A percentile compares a stretch with the other conserved stretches of the same genome.
Evolutionary conservation across 2,329 filamentous ascomycete genomes (phyloP).

Genomic region (Apiospora aurea): DNA sequence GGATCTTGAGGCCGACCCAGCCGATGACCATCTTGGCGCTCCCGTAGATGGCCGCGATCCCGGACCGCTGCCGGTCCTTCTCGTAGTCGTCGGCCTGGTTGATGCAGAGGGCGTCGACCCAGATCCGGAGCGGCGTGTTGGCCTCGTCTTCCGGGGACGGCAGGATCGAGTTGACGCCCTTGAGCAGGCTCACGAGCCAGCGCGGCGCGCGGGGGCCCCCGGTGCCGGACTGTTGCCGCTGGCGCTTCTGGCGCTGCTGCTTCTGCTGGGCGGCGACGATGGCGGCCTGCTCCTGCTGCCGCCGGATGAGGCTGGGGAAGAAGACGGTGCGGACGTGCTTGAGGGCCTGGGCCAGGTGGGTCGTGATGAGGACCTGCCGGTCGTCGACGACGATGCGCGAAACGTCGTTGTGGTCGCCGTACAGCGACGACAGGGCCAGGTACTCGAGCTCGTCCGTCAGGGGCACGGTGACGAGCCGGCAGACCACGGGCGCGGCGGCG

Average conservation of each 20-base stretch:
- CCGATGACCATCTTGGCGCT: conserved; percentile 25
- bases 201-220: not conserved
- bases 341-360: conserved; percentile 26
- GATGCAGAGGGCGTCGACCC: conserved; percentile 28
- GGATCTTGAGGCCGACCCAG: conserved; percentile 25
- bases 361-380: conserved; percentile 12
- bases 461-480: conserved; percentile 22
- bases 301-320: not conserved
- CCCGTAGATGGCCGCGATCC: conserved; percentile 24
- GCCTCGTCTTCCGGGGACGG: conserved; percentile 19
- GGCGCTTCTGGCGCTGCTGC: not conserved
- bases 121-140: conserved; percentile 19
- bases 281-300: conserved; percentile 15
- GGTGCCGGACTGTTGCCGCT: not conserved
- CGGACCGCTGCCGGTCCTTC: conserved; percentile 17
- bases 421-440: conserved; percentile 27
- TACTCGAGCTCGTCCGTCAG: conserved; percentile 27
- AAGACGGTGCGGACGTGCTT: conserved; percentile 24
- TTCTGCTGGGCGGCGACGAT: not conserved
- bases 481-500: conserved; percentile 23
- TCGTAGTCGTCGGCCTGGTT: conserved; percentile 25
- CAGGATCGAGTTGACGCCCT: conserved; percentile 3
- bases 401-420: conserved; percentile 19
- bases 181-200: conserved; percentile 6
- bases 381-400: conserved; percentile 25